Percentiles rank a stretch among this genome's conserved stretches.
phyloP scores from a whole-genome alignment of 2,329 filamentous ascomycete species.

The Alternaria metachromatica region DNA sequence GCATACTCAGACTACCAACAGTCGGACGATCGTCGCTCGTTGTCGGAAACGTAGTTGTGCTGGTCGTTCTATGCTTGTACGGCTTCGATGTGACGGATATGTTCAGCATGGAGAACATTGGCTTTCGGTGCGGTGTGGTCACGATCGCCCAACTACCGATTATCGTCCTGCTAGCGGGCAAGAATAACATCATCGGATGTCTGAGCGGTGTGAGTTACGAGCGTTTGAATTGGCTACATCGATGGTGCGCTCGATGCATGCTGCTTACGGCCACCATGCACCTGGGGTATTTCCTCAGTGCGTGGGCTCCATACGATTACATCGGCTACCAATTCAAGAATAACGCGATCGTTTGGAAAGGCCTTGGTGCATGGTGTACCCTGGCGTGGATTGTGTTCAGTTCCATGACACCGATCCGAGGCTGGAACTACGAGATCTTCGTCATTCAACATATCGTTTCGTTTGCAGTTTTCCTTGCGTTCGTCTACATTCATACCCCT shows the following conservation, averaged over 20 bases:
- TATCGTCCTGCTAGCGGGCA: slow-evolving; percentile 63
- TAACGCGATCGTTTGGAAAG: slow-evolving; percentile 71
- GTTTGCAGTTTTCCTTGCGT: slow-evolving; percentile 67
- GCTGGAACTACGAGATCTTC: slow-evolving; percentile 73
- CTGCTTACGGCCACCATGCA: slow-evolving; percentile 72
- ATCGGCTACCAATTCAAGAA: slow-evolving; percentile 64
- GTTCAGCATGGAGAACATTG: slow-evolving; percentile 63
- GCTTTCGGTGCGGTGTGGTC: slow-evolving; percentile 62
- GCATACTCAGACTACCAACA: slow-evolving; percentile 49
- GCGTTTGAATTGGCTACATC: slow-evolving; percentile 74
- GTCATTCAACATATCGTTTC: slow-evolving; percentile 71
- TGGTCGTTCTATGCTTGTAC: slow-evolving; percentile 65
- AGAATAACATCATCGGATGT: slow-evolving; percentile 65
- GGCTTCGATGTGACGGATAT: slow-evolving; percentile 58
- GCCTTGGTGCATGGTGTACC: slow-evolving; percentile 70
- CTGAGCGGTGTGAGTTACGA: slow-evolving; percentile 71
- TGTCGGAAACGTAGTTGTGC: slow-evolving; percentile 55
- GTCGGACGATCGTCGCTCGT: slow-evolving; percentile 51
- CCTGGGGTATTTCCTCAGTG: slow-evolving; percentile 69
- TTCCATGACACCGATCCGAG: slow-evolving; percentile 68
- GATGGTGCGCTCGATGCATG: slow-evolving; percentile 74
- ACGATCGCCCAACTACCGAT: slow-evolving; percentile 62
- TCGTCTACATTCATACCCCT: slow-evolving; percentile 70
- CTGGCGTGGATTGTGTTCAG: slow-evolving; percentile 70
- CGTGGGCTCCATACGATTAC: slow-evolving; percentile 64